Evolutionary conservation across 306 rosid species (phyloP).

Genomic region (Phaseolus lunatus): DNA sequence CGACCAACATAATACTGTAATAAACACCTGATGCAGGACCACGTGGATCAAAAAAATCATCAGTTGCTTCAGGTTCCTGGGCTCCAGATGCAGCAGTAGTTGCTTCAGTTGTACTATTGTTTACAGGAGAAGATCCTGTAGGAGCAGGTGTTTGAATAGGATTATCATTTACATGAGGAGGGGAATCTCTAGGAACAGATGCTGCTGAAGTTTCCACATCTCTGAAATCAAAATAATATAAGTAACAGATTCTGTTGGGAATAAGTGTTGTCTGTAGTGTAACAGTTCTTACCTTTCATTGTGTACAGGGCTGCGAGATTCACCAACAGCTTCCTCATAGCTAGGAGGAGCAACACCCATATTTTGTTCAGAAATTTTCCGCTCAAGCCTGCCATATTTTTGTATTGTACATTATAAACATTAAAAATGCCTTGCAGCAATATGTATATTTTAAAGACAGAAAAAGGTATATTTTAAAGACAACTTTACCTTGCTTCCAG

Average conservation of each 20-base stretch:
- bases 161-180: conserved; percentile 57
- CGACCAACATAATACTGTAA: conserved; percentile 33
- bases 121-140: conserved; percentile 60
- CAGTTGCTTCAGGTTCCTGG: conserved; percentile 62
- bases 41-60: conserved; percentile 98
- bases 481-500: conserved; percentile 79
- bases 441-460: conserved; percentile 6
- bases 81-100: conserved; percentile 54
- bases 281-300: conserved; percentile 68
- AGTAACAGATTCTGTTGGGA: conserved; percentile 26
- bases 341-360: conserved; percentile 75
- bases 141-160: conserved; percentile 64
- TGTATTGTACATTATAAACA: conserved; percentile 43
- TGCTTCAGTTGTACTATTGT: conserved; percentile 59
- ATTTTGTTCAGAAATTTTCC: conserved; percentile 84
- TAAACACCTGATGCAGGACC: conserved; percentile 66
- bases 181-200: conserved; percentile 68
- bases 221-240: conserved; percentile 57
- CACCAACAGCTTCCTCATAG: conserved; percentile 84
- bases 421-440: conserved; percentile 26
- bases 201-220: conserved; percentile 65
- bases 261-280: conserved; percentile 17
- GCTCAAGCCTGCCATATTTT: conserved; percentile 62
- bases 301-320: conserved; percentile 74
- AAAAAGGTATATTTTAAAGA: conserved; percentile 8